Base-by-base conservation (phyloP, 805 yeast genomes). In the Candida ulmi region DNA sequence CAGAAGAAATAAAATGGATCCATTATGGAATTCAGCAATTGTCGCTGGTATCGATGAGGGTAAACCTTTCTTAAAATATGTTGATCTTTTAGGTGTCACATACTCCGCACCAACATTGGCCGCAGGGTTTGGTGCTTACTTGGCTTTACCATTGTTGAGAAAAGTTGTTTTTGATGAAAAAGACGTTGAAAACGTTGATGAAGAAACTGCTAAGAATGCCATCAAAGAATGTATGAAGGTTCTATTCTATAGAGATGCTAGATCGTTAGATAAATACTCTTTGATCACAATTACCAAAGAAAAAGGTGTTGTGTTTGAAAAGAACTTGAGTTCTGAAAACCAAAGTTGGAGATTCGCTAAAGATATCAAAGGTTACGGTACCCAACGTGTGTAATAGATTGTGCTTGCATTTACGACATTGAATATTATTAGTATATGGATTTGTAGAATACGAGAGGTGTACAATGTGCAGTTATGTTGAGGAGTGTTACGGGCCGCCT, bases 91-190 rank as follows among this genome's bases (percentile, higher is more conserved):
- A 44, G 99, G 99, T 37, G 96, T 88, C 21, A 76, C 95, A 3
- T 93, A 86, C 62, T 73, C 86, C 4, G 74, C 98, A 0, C 93
- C 95, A 24, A 72, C 95, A 3, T 67, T 93, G 41, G 96, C 97
- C 34, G 90, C 98, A 3, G 99, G 99, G 1, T 91, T 88, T 60
- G 99, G 99, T 43, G 83, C 95, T 11, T 90, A 93, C 62, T 72
- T 93, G 62, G 99, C 99, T 3, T 66, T 88, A 33, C 99, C 99
- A 19, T 66, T 93, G 53, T 72, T 93, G 59, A 81, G 99, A 68
- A 80, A 84, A 59, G 74, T 82, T 43, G 86, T 84, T 27, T 95
- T 88, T 42, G 66, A 69, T 31, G 97, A 88, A 52, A 78, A 72
- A 21, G 96, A 88, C 55, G 85, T 75, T 42, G 72, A 65, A 30